These are phyloP conservation scores for Mycena galopus DNA, from an alignment of 768 basidiomycete genomes.

Conservation along the genomic window DNA sequence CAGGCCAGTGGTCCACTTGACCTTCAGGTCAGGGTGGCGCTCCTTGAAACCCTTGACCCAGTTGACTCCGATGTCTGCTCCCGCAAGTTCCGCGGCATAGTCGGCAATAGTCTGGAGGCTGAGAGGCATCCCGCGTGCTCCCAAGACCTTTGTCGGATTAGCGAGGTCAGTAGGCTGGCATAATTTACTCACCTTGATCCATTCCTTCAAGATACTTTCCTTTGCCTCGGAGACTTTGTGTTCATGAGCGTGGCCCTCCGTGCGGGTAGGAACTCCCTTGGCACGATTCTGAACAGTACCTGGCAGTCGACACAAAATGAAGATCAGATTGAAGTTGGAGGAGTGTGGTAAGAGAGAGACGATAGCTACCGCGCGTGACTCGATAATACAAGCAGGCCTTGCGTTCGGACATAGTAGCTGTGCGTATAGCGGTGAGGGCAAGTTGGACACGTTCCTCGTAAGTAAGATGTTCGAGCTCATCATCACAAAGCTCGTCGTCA, in stretches of 20 bases:
- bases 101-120: too few relatives aligned
- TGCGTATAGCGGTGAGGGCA: not conserved
- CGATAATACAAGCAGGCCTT: not conserved
- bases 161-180: too few relatives aligned
- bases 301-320: too few relatives aligned
- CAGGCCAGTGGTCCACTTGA: slow-evolving; percentile 13
- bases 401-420: not conserved
- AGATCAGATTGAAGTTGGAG: too few relatives aligned
- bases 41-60: slow-evolving; percentile 16
- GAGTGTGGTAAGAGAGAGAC: too few relatives aligned
- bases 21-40: slow-evolving; percentile 19
- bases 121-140: too few relatives aligned
- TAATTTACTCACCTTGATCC: slow-evolving; percentile 23
- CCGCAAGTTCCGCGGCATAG: too few relatives aligned
- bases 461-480: slow-evolving; percentile 5
- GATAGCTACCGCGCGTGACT: not conserved
- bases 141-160: too few relatives aligned
- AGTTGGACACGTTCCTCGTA: slow-evolving; percentile 3
- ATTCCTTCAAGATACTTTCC: slow-evolving; percentile 11
- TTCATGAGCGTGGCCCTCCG: slow-evolving; percentile 4
- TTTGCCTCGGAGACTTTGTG: not conserved
- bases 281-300: slow-evolving; percentile 1
- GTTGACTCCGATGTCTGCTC: slow-evolving; percentile 7
- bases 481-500: too few relatives aligned
- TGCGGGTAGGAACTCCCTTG: slow-evolving; percentile 1